Base-by-base conservation (phyloP, 228 moss, liverwort and hornwort genomes). In the Sphagnum magellanicum region DNA sequence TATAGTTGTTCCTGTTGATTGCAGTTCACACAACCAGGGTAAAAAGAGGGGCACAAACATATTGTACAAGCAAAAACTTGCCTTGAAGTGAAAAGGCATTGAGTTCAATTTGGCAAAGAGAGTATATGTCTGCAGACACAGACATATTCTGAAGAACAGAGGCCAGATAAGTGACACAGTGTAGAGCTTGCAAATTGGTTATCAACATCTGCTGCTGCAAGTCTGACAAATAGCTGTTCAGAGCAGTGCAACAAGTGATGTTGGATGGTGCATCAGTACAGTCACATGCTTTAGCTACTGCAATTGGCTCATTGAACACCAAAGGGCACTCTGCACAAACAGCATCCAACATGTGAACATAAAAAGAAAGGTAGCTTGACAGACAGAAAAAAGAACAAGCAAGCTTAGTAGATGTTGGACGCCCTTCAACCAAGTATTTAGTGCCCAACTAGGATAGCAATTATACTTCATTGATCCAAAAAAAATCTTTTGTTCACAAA, bases 31-130 rank as follows among this genome's bases (percentile, higher is more conserved):
- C 32, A 32, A 32, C 32, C 32, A 32, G 32, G 32, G 32, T 32
- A 32, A n/a, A 47, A 5, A 64, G 9, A 50, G 49, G 48, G 67
- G 8, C 4, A 67, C n/a, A 14, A 13, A 15, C 32, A 32, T 3
- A 32, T 32, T 32, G 32, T 32, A 32, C 32, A 32, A 65, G 13
- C 51, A 48, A 51, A 12, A 8, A 73, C 57, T 55, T 50, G 82
- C 86, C 86, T 87, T 87, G 86, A 48, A 87, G 68, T 63, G 86
- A 87, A 65, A 87, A 87, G 63, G 83, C 86, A 75, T 87, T 87
- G 48, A 87, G 86, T 78, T 87, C 86, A 65, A 83, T 83, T 59
- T 70, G 72, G 52, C 83, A 87, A 60, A 87, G 76, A 49, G 83
- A 80, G 76, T 87, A 87, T 52, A 87, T 83, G 67, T 87, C 75